Percentiles rank a stretch among this genome's conserved stretches.
Evolutionary conservation across 208 protist genomes (phyloP).

Genomic region (Lotmaria passim): DNA sequence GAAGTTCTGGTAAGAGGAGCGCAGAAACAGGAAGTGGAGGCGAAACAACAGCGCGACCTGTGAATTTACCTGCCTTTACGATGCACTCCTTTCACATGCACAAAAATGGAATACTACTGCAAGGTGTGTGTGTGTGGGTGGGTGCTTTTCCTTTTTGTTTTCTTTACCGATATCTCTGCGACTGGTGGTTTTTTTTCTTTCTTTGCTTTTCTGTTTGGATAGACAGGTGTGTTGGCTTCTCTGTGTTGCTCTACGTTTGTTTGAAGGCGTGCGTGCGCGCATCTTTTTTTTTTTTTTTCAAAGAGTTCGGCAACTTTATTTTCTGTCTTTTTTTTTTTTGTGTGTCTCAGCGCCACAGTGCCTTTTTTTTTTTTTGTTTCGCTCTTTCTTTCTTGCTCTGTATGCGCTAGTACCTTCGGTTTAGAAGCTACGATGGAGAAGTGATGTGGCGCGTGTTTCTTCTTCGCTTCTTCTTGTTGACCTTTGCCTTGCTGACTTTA

Average conservation of each 20-base stretch:
- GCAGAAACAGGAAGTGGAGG: slow-evolving; percentile 2
- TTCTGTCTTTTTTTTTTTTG: too few relatives aligned
- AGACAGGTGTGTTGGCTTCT: too few relatives aligned
- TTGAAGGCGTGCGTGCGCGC: background rate
- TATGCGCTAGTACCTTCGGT: too few relatives aligned
- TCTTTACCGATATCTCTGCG: slow-evolving; percentile 1
- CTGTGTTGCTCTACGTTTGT: background rate
- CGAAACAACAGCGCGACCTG: background rate
- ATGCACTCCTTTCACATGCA: background rate
- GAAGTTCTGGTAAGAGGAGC: slow-evolving; percentile 67
- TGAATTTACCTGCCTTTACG: background rate
- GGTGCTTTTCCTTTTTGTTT: background rate
- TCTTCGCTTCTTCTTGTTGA: too few relatives aligned
- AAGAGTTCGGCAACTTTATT: too few relatives aligned
- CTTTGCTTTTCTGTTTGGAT: slow-evolving; percentile 6
- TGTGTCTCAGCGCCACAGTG: too few relatives aligned
- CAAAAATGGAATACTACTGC: background rate
- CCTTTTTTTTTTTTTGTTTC: too few relatives aligned
- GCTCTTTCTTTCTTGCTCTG: too few relatives aligned
- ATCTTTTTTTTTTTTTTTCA: background rate
- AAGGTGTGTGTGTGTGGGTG: background rate
- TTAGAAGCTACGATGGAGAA: too few relatives aligned
- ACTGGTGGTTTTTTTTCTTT: slow-evolving; percentile 3
- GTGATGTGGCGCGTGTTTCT: too few relatives aligned
- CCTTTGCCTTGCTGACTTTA: too few relatives aligned